Evolutionary conservation across 75 land plant genomes (phyloP), one percentile per base, ranked within the genome.

Genomic region (Picea glauca): DNA sequence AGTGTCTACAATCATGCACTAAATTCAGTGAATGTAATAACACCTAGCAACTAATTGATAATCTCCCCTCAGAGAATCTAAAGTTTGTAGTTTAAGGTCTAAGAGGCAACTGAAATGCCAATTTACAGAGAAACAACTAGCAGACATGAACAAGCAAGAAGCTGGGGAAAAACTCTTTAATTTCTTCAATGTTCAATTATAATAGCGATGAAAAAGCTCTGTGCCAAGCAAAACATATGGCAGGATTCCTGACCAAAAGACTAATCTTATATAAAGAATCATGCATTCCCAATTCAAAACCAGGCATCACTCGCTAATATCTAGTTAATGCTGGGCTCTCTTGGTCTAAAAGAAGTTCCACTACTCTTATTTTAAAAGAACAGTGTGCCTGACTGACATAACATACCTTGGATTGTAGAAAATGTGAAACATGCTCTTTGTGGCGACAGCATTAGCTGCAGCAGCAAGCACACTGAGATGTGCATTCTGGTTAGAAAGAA

Each of bases 371-470:
- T 23, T 31, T 21, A 75, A 75, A 20, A 21, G 3, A 75, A 31
- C n/a, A 31, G 9, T 30, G 9, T 30, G 13, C 32, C 7, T 57
- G 4, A 13, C 46, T 30, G 59, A 61, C 33, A 46, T 60, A 18
- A 46, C 15, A 61, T 84, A 95, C 99, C 99, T 88, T 68, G 99
- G 99, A 75, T 93, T 95, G 84, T 93, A 95, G 77, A 59, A 86
- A 59, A 94, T 78, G 60, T 75, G 88, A 80, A 97, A 97, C 64
- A 79, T 84, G 79, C 81, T 83, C 38, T 75, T 90, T 5, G 80
- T 75, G 18, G 90, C 60, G 18, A 96, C 79, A 59, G 99, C 93
- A 86, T 84, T 84, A 23, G 93, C 81, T 3, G 93, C 91, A 62
- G 90, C 81, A 31, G 90, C 85, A 65, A 97, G 30, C 23, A 84